A percentile compares a stretch with the other conserved stretches of the same genome.
These are phyloP conservation scores for Phoenix roebelenii DNA, from an alignment of 176 grass and related monocot species.

Conservation along the genomic window DNA sequence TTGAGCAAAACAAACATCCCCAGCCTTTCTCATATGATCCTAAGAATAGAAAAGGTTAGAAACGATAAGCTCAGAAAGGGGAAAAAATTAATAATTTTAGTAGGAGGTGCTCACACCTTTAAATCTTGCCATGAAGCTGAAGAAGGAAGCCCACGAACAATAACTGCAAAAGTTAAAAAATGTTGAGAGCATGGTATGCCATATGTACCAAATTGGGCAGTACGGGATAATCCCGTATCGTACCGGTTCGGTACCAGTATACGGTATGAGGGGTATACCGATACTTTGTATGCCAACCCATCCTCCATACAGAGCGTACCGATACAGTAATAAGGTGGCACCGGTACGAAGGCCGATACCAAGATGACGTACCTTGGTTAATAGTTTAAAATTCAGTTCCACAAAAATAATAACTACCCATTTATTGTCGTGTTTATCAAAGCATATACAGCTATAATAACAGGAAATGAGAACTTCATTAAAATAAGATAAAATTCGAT, in stretches of 20 bases:
- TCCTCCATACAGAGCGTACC: too few relatives aligned
- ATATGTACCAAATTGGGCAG: too few relatives aligned
- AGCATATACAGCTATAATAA: background rate
- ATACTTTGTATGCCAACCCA: too few relatives aligned
- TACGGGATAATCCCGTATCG: too few relatives aligned
- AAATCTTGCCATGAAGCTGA: slow-evolving; percentile 21
- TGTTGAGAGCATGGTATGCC: too few relatives aligned
- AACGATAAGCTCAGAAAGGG: background rate
- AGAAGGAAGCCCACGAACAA: slow-evolving; percentile 21
- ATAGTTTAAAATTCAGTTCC: background rate
- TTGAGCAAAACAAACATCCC: slow-evolving; percentile 23
- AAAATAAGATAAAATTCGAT: background rate
- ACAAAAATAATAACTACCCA: too few relatives aligned
- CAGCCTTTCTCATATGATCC: slow-evolving; percentile 23
- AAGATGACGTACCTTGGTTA: too few relatives aligned
- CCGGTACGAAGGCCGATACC: too few relatives aligned
- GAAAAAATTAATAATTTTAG: background rate
- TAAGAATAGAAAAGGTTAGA: background rate
- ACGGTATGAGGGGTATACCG: too few relatives aligned
- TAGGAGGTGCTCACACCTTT: background rate
- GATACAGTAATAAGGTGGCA: too few relatives aligned
- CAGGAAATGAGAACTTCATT: background rate
- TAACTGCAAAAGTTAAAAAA: slow-evolving; percentile 1
- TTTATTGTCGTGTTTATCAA: too few relatives aligned
- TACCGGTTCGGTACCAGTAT: too few relatives aligned